Conservation (phyloP, 768 basidiomycete species). For the Dacryopinax primogenitus region DNA sequence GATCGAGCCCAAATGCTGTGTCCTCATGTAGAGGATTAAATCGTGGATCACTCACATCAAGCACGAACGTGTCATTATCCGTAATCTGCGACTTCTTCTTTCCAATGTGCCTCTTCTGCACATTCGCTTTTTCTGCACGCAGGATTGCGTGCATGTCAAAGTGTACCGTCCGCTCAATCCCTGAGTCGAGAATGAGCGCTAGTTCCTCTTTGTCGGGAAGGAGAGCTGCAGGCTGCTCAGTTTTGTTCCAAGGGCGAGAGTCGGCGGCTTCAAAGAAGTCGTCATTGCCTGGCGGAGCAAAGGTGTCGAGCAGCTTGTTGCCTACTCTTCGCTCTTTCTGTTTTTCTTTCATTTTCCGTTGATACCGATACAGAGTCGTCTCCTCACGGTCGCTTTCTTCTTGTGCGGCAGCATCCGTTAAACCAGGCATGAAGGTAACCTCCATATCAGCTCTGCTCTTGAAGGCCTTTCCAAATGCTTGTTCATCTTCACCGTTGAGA, state of each 20-base stretch:
- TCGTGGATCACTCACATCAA: slow-evolving; percentile 76
- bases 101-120: slow-evolving; percentile 31
- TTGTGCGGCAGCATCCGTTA: slow-evolving; percentile 36
- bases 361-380: slow-evolving; percentile 81
- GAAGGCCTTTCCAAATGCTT: slow-evolving; percentile 33
- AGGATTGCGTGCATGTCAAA: slow-evolving; percentile 85
- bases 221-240: slow-evolving; percentile 12
- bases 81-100: slow-evolving; percentile 32
- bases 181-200: slow-evolving; percentile 46
- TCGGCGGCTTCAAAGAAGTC: slow-evolving; percentile 61
- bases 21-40: slow-evolving; percentile 83
- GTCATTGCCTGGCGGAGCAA: slow-evolving; percentile 32
- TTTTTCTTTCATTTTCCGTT: slow-evolving; percentile 82
- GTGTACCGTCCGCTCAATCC: slow-evolving; percentile 48
- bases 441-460: slow-evolving; percentile 68
- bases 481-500: too few relatives aligned
- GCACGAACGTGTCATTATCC: slow-evolving; percentile 50
- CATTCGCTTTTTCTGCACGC: slow-evolving; percentile 63
- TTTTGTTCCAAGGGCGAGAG: slow-evolving; percentile 9
- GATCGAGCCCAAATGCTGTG: slow-evolving; percentile 87
- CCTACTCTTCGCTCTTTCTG: slow-evolving; percentile 64
- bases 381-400: slow-evolving; percentile 43
- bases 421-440: slow-evolving; percentile 84
- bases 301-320: slow-evolving; percentile 24
- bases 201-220: slow-evolving; percentile 52